Base-by-base conservation (phyloP, 2,329 filamentous ascomycete genomes). In the Cercospora berteroae region DNA sequence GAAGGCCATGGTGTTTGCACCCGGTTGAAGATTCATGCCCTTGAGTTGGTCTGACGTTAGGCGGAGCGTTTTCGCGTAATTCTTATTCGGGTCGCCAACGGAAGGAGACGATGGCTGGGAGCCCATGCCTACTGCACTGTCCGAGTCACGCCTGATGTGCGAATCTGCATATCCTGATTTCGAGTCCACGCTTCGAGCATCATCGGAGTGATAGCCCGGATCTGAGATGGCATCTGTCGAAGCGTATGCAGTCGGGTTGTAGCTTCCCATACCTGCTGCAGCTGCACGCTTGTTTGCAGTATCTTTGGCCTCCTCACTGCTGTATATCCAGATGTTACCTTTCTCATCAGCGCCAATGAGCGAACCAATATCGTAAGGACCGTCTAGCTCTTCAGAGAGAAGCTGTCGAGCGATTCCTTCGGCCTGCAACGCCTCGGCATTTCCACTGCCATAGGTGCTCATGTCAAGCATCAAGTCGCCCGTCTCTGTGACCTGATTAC, bases 321-420 rank as follows among this genome's bases (percentile, higher is more conserved):
- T 95, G 81, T 99, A 99, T 72, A 99, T 98, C 94, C 95, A 98
- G n/a, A 99, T 84, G 75, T 99, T 99, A 6, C 95, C 95, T 67
- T 95, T 89, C 76, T 96, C 93, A 76, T 99, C 95, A 55, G 95
- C 94, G 12, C 94, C 95, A 74, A 99, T 97, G 31, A 99, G 84
- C 1, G 94, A 90, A 5, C 95, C 95, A 74, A 99, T 96, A 77
- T 99, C 95, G 78, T 97, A 97, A 76, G 94, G 93, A 23, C 94
- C 95, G 74, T 97, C 92, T 13, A 98, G 82, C 80, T 98, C 94
- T 77, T 99, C 93, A 0, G 93, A 90, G 12, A 99, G 85, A 60
- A 99, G 93, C 78, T 94, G 95, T 23, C 95, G 88, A 5, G 95
- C 95, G 69, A 98, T 86, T n/a, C 96, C 88, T 79, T 99, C 95